Base-by-base conservation (phyloP, 768 basidiomycete genomes). In the Hemileccinum impolitum region DNA sequence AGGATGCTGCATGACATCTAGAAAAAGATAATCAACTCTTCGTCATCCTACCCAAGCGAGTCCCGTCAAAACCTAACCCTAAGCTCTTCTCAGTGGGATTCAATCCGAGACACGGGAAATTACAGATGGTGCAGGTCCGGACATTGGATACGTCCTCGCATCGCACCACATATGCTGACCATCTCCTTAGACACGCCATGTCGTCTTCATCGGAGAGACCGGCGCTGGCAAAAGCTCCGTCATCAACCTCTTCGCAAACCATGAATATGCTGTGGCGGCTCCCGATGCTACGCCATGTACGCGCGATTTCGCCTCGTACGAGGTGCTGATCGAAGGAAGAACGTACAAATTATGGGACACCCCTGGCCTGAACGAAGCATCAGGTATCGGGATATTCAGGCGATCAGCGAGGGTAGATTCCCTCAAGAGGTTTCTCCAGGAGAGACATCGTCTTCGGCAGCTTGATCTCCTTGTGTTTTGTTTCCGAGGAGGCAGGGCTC, bases 171-270 rank as follows among this genome's bases (percentile, higher is more conserved):
- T 45, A 26, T 15, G 32, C 53, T 59, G 3, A 56, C 35, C 17
- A 14, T 21, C 38, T 36, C 39, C 43, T 25, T 39, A 59, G 59
- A 37, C 18, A 12, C 60, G 61, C 45, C 71, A 75, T 6, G 68
- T 54, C 42, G 64, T 65, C 32, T 73, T 62, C 47, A 72, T 77
- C 41, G 70, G 67, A 26, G 67, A 67, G 40, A 60, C 53, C 1
- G 67, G 65, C 36, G 51, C 55, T 1, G 65, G 71, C 10, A 77
- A 76, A 55, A 74, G 72, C 52, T 73, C 71, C 0, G 55, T 75
- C 18, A 61, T 76, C 51, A 76, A 75, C 43, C 68, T 77, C 61
- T 53, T 75, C 36, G 53, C 54, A 6, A 61, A 51, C 18, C 21
- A 28, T 6, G 28, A 62, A 1, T 32, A 14, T 4, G 70, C 72